phyloP scores from a whole-genome alignment of 2,329 filamentous ascomycete genomes.

The Epichloe scottii region DNA sequence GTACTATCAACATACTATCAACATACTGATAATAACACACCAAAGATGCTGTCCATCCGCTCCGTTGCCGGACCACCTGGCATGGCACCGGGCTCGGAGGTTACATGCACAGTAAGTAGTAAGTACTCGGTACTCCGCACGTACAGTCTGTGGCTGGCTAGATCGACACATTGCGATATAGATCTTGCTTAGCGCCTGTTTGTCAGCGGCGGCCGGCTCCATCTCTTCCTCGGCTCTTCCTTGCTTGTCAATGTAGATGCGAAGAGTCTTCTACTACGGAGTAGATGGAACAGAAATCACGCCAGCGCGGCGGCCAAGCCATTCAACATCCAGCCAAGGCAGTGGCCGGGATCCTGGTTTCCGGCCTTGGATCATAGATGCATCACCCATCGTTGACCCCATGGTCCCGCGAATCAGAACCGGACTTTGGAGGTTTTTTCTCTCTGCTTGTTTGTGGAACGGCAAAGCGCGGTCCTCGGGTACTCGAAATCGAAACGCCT shows the following conservation, averaged over 20 bases:
- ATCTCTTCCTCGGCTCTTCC: background rate
- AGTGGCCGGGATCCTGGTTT: slow-evolving; percentile 5
- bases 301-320: background rate
- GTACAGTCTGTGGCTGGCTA: background rate
- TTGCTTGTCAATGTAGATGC: background rate
- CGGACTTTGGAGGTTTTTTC: background rate
- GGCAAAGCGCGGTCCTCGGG: background rate
- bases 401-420: background rate
- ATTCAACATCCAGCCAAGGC: background rate
- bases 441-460: background rate
- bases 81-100: background rate
- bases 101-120: background rate
- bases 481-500: background rate
- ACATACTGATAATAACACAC: no score
- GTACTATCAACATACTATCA: no score
- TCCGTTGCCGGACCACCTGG: background rate
- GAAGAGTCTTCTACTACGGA: no score
- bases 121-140: background rate
- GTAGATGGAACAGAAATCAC: background rate
- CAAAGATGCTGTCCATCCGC: background rate
- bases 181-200: background rate
- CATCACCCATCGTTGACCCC: background rate
- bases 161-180: background rate
- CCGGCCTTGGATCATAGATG: background rate
- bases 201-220: background rate